Evolutionary conservation across 1,284 basidiomycete species (phyloP), one percentile per base, ranked within the genome.

Genomic region (Heterobasidion occidentale): DNA sequence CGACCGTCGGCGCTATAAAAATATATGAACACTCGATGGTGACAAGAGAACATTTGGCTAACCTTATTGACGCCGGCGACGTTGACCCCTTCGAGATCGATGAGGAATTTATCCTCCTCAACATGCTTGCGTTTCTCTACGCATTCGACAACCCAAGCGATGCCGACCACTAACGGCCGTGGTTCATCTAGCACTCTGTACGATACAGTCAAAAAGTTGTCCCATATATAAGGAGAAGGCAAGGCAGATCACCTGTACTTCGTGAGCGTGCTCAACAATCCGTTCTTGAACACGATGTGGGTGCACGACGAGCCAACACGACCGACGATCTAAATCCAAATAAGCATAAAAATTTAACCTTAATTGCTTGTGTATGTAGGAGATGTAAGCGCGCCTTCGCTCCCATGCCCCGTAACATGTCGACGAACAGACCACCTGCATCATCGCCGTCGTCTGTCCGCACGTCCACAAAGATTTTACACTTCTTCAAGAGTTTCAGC

Each of bases 231-330:
- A 15, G 27, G 48, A 1, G 8, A 46, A 33, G 9, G 51, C 11
- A 20, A 1, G 3, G 15, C 36, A 58, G 48, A 53, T 64, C 62
- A 83, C 90, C 83, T 76, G 66, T 88, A 93, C 59, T 85, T 85
- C 33, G 79, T 80, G 19, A 93, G 65, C 1, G 94, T 97, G 52
- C 88, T 86, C 61, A 83, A 79, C 53, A 84, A 71, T 1, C 94
- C 94, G 57, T 91, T 88, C 76, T 96, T 97, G 72, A 83, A 97
- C 15, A 98, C 82, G 58, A 97, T 84, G 69, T 97, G 94, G 0
- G 94, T 96, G 63, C 90, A 89, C 5, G 80, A 86, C 71, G 88
- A 80, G n/a, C 85, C 84, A 2, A 86, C 80, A 20, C 83, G 75
- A 38, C 74, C 71, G 61, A 86, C 70, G 33, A 86, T 77, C 86